Base-by-base conservation (phyloP, 805 yeast genomes). In the Wickerhamomyces alni region DNA sequence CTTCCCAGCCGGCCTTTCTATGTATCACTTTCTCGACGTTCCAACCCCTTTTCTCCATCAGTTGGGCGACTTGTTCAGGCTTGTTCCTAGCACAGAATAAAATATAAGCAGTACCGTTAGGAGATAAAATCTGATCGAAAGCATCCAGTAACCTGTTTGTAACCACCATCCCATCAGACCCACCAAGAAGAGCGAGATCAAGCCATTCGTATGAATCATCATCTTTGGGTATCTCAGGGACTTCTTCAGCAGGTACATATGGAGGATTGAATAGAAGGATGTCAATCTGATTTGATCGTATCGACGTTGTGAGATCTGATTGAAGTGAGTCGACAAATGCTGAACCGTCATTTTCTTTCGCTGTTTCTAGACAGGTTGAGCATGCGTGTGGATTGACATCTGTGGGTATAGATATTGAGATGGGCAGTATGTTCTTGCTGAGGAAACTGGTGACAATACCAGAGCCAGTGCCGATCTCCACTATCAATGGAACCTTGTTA, bases 1-100 rank as follows among this genome's bases (percentile, higher is more conserved):
- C 91, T 61, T 93, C 99, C 96, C 98, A 88, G 0, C 98, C 98
- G 1, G 96, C 96, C 52, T 85, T 86, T 39, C 97, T 69, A 33
- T 70, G 69, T 4, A 77, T 72, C 1, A 87, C 66, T n/a, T 62
- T 49, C 2, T 66, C 63, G 1, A 74, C 75, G 0, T 39, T 39
- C 87, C 95, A 91, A 0, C 70, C 70, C 10, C 56, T 52, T 2
- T 47, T 40, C 13, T 51, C 38, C 79, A 87, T 81, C 2, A 38
- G 33, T 8, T 57, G 49, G 0, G 70, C 71, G 1, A 89, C 85
- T 7, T 57, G 44, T 12, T 74, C 75, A 0, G 98, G 98, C 27
- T 80, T 74, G 55, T 93, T 93, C 47, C 96, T 68, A 8, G 95
- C 96, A 60, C 98, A 91, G 52, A 93, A 93, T 26, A 93, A 63